Base-by-base conservation (phyloP, 345 rosid genomes). In the Brassica incana region DNA sequence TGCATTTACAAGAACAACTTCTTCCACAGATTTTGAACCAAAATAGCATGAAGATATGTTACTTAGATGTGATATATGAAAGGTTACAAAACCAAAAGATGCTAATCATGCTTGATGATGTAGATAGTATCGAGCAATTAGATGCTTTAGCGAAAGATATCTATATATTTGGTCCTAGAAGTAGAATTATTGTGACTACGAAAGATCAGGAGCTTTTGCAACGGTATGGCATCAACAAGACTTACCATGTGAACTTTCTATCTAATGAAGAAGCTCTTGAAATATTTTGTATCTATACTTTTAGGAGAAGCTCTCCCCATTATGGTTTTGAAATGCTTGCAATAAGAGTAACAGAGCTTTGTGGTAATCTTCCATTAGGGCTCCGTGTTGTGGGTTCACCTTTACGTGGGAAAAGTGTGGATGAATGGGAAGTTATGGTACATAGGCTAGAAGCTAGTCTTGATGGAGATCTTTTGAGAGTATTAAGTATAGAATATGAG, bases 71-170 rank as follows among this genome's bases (percentile, higher is more conserved):
- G 6, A 35, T 58, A 11, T 2, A 11, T 12, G 65, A 58, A 35
- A 71, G 75, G 52, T 36, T 71, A 20, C 0, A 8, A 2, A 36
- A 71, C 52, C 75, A 58, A 33, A 71, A 71, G 20, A 33, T 35
- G 18, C 65, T 71, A 2, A 71, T 71, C 2, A 5, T 58, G 58
- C 75, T 71, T 11, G 75, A 71, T 58, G 75, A 36, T 71, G 66
- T 71, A 6, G 66, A 71, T 35, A 35, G 32, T 35, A 4, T 71
- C 3, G 50, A 71, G 2, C 75, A 71, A 12, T 1, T 58, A 58
- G 29, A 58, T 58, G 62, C 12, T 2, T 58, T 58, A 5, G 62
- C 62, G 2, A 58, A 58, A 5, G 62, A 58, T 58, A 20, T 58
- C 18, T 58, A 18, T 58, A 4, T 0, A 7, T 58, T 58, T 58